Conservation (phyloP, 495 filamentous ascomycete genomes). For the Saxispiralis lemnorum region DNA sequence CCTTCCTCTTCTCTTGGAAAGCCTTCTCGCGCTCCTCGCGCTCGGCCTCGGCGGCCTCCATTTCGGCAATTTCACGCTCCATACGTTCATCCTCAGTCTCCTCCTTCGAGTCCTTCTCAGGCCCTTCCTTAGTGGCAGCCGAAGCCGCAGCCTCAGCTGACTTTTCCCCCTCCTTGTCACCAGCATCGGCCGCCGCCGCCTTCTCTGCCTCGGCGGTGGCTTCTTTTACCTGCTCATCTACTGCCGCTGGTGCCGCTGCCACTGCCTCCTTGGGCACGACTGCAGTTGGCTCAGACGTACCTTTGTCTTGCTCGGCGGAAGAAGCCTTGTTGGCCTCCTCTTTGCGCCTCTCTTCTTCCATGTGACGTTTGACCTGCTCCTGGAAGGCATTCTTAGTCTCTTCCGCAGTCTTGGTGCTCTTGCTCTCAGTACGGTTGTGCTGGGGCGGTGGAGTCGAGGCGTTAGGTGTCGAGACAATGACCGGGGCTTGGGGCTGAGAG, state of each 20-base stretch:
- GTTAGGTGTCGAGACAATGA: constrained; percentile 47
- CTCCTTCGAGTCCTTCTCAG: constrained; percentile 10
- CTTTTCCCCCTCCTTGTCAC: constrained; percentile 16
- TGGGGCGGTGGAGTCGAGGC: constrained; percentile 39
- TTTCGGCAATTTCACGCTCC: constrained; percentile 26
- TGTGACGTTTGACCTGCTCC: constrained; percentile 46
- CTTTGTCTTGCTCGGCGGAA: no score
- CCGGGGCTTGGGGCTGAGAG: constrained; percentile 13
- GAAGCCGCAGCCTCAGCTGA: constrained; percentile 13
- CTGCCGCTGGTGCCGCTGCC: constrained; percentile 17
- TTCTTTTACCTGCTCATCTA: constrained; percentile 18
- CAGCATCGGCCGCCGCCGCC: constrained; percentile 23
- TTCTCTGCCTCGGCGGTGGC: constrained; percentile 27
- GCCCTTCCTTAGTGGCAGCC: constrained; percentile 7
- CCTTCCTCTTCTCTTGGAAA: constrained; percentile 23
- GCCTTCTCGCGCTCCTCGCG: constrained; percentile 25
- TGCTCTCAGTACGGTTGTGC: constrained; percentile 41
- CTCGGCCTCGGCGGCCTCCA: constrained; percentile 23
- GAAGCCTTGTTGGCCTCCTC: constrained; percentile 31
- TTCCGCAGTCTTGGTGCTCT: constrained; percentile 44
- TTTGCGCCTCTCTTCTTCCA: constrained; percentile 36
- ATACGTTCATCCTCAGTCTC: constrained; percentile 22
- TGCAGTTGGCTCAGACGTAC: constrained; percentile 6
- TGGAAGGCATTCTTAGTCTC: constrained; percentile 54
- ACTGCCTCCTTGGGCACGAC: constrained; percentile 11